Conservation (phyloP, 2,329 filamentous ascomycete genomes). For the Akanthomyces uredinophilus region DNA sequence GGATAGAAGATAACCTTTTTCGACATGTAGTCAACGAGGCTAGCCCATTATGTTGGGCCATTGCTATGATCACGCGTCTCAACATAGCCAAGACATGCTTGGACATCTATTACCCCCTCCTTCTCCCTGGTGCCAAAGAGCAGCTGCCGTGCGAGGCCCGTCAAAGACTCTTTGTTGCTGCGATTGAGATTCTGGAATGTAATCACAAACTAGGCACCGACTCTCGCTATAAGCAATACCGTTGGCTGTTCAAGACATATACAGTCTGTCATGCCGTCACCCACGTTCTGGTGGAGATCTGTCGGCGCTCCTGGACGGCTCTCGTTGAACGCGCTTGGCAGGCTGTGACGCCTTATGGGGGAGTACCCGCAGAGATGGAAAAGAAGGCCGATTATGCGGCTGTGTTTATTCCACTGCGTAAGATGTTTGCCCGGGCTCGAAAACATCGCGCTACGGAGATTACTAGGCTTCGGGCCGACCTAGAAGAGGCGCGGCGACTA, state of each 20-base stretch:
- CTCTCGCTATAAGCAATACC: slow-evolving; percentile 38
- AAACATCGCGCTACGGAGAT: slow-evolving; percentile 49
- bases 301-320: slow-evolving; percentile 43
- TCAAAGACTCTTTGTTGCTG: slow-evolving; percentile 65
- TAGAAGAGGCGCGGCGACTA: slow-evolving; percentile 43
- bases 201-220: slow-evolving; percentile 61
- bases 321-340: slow-evolving; percentile 49
- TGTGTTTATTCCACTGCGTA: slow-evolving; percentile 50
- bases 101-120: slow-evolving; percentile 68
- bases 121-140: slow-evolving; percentile 52
- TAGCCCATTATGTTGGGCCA: slow-evolving; percentile 60
- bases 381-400: slow-evolving; percentile 42
- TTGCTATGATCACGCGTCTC: slow-evolving; percentile 61
- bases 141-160: slow-evolving; percentile 57
- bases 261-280: slow-evolving; percentile 48
- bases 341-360: slow-evolving; percentile 36
- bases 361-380: slow-evolving; percentile 38
- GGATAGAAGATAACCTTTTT: slow-evolving; percentile 50
- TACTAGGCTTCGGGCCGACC: slow-evolving; percentile 41
- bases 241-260: slow-evolving; percentile 47
- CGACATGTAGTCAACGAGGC: slow-evolving; percentile 43
- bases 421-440: slow-evolving; percentile 47
- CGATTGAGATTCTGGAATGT: slow-evolving; percentile 69
- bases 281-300: slow-evolving; percentile 43
- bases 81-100: slow-evolving; percentile 76